Percentiles rank a stretch among this genome's conserved stretches.
These are phyloP conservation scores for Ogataea hybrid DNA, from an alignment of 1,139 yeast genomes.

Conservation along the genomic window DNA sequence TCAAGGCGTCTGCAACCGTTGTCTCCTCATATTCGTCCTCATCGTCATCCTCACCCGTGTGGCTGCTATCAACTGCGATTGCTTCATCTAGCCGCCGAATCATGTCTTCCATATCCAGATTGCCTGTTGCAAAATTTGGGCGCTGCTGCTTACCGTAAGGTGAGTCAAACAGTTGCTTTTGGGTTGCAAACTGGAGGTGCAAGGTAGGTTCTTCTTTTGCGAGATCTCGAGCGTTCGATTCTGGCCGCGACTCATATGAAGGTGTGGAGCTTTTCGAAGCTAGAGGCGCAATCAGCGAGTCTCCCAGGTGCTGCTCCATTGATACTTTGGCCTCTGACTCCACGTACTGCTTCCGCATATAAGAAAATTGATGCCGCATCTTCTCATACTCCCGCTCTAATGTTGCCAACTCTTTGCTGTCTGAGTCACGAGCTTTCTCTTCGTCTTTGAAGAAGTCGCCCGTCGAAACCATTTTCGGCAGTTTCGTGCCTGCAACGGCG, in stretches of 20 bases:
- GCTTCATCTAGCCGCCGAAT: constrained; percentile 3
- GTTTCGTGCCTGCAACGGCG: background rate
- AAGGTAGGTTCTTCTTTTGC: constrained; percentile 11
- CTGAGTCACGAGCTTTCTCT: constrained; percentile 11
- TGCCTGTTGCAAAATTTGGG: background rate
- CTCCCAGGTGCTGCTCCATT: background rate
- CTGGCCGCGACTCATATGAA: background rate
- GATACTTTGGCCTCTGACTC: background rate
- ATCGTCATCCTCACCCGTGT: background rate
- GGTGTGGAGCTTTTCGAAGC: background rate
- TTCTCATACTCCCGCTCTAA: constrained; percentile 5
- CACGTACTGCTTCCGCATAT: constrained; percentile 1
- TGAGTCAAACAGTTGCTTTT: constrained; percentile 9
- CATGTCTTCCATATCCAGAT: no score
- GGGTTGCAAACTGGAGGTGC: constrained; percentile 23
- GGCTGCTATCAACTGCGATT: constrained; percentile 2
- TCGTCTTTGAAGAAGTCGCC: constrained; percentile 14
- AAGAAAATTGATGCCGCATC: constrained; percentile 9
- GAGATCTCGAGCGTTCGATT: background rate
- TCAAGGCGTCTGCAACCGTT: background rate
- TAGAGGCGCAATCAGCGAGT: background rate
- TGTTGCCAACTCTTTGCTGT: constrained; percentile 5
- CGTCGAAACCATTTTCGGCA: constrained; percentile 3
- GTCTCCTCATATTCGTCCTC: background rate
- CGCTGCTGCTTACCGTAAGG: background rate